These are phyloP conservation scores for Tetrahymena elliotti DNA, from an alignment of 73 alveolate genomes.

Conservation along the genomic window DNA sequence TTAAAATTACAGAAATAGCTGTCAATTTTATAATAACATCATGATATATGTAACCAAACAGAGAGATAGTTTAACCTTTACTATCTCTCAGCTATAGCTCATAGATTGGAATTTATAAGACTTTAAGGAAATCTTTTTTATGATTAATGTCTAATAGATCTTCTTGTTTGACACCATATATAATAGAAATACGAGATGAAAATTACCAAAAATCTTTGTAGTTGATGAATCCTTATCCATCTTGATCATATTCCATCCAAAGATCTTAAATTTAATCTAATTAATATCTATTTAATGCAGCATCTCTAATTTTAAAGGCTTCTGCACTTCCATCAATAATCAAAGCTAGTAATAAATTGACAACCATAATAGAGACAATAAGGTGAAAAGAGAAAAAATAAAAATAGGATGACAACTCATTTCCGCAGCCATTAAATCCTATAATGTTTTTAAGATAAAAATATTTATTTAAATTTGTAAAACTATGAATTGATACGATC, in stretches of 20 bases:
- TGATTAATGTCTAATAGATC: constrained; percentile 38
- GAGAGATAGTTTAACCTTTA: not conserved
- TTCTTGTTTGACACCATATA: constrained; percentile 23
- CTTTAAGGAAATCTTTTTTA: constrained; percentile 32
- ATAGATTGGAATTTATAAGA: constrained; percentile 24
- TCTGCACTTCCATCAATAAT: constrained; percentile 32
- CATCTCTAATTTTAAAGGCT: constrained; percentile 23
- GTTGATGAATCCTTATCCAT: constrained; percentile 29
- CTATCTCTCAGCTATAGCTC: constrained; percentile 1
- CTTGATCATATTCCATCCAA: constrained; percentile 35
- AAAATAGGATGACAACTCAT: constrained; percentile 5
- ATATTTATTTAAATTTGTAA: too few relatives aligned
- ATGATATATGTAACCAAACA: constrained; percentile 25
- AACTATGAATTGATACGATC: too few relatives aligned
- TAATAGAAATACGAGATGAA: constrained; percentile 32
- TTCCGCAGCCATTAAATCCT: constrained; percentile 34
- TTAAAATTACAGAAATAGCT: constrained; percentile 24
- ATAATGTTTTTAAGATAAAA: not conserved
- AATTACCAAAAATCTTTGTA: constrained; percentile 38
- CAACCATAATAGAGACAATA: constrained; percentile 27
- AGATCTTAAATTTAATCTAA: constrained; percentile 23
- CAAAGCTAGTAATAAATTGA: constrained; percentile 22
- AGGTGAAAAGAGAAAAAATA: constrained; percentile 28
- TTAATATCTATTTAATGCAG: constrained; percentile 32
- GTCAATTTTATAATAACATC: constrained; percentile 33